Conservation (phyloP, 148 eudicot genomes). For the Tetragonia tetragonoides region DNA sequence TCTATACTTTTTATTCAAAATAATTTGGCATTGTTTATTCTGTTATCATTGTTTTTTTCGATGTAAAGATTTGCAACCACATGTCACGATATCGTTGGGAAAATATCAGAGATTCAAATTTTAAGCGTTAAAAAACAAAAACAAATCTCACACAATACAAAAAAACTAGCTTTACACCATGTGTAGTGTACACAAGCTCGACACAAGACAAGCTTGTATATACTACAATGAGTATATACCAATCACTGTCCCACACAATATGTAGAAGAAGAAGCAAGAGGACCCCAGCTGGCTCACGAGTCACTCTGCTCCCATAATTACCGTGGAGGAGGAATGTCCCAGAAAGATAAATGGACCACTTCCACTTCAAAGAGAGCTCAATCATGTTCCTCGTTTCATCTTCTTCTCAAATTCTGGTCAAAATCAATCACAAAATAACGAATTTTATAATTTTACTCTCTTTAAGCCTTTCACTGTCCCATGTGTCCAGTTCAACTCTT, state of each 20-base stretch:
- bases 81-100: not conserved
- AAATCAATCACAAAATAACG: not conserved
- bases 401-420: not conserved
- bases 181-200: too few relatives aligned
- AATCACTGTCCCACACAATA: too few relatives aligned
- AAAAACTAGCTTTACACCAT: too few relatives aligned
- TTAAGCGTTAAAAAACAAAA: not conserved
- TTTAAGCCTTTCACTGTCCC: not conserved
- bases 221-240: too few relatives aligned
- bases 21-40: not conserved
- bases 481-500: not conserved
- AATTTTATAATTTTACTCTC: not conserved
- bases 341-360: conserved; percentile 2
- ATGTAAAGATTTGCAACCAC: conserved; percentile 13
- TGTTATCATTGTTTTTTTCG: not conserved
- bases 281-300: conserved; percentile 8
- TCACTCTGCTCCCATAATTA: conserved; percentile 2
- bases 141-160: not conserved
- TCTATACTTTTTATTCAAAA: not conserved
- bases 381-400: not conserved
- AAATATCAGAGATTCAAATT: not conserved
- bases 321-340: conserved; percentile 10
- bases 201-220: too few relatives aligned
- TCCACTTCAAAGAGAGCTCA: not conserved
- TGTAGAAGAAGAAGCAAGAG: not conserved